phyloP scores from a whole-genome alignment of 495 filamentous ascomycete species.

The Tuber calosporum region DNA sequence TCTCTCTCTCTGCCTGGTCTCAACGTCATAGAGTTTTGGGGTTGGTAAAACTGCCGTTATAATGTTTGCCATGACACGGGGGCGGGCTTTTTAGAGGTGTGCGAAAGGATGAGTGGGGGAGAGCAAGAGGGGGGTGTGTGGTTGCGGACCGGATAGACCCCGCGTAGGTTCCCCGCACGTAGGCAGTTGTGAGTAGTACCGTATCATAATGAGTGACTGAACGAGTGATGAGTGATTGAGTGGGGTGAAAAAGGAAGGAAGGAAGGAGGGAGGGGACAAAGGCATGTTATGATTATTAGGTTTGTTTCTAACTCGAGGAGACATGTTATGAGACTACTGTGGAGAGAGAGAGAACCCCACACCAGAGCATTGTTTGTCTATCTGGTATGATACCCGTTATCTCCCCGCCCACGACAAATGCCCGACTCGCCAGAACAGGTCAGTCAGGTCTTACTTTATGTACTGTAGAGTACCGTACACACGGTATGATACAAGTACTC shows the following conservation, averaged over 20 bases:
- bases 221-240: not conserved
- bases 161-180: not conserved
- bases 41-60: not conserved
- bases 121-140: not conserved
- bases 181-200: not conserved
- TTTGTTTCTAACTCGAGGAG: too few species aligned
- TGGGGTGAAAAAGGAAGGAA: not conserved
- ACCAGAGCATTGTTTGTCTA: not conserved
- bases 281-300: too few species aligned
- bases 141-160: not conserved
- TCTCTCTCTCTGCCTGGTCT: not conserved
- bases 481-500: not conserved
- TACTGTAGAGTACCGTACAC: not conserved
- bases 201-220: not conserved
- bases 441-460: not conserved
- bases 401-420: slow-evolving; percentile 1
- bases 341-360: not conserved
- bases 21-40: not conserved
- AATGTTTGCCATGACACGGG: not conserved
- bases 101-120: not conserved
- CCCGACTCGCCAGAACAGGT: not conserved
- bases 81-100: not conserved
- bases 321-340: too few species aligned
- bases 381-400: too few species aligned
- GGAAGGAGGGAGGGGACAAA: not conserved